Evolutionary conservation across 495 filamentous ascomycete genomes (phyloP).

Genomic region (Hyaloscypha finlandica): DNA sequence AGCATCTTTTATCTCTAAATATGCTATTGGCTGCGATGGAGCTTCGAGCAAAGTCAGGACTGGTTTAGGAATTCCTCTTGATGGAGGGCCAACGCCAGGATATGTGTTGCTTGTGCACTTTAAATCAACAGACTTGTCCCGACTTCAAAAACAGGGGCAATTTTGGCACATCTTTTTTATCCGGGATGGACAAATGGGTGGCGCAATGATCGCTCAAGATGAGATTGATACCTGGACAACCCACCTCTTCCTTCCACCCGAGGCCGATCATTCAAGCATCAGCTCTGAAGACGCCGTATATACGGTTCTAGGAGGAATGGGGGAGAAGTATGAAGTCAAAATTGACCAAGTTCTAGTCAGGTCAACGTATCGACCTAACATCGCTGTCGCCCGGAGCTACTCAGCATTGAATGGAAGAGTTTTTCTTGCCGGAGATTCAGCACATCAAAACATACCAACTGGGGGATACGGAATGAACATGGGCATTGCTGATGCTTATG

Average conservation of each 20-base stretch:
- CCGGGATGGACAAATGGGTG: conserved; percentile 11
- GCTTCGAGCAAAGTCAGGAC: conserved; percentile 30
- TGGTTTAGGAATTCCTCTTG: not conserved
- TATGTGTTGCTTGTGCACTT: conserved; percentile 38
- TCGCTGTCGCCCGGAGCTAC: conserved; percentile 31
- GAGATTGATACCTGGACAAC: conserved; percentile 39
- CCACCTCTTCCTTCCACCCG: conserved; percentile 23
- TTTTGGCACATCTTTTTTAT: conserved; percentile 40
- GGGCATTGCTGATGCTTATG: conserved; percentile 36
- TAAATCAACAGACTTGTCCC: conserved; percentile 33
- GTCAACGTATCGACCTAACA: conserved; percentile 31
- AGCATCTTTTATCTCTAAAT: conserved; percentile 13
- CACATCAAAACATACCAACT: conserved; percentile 20
- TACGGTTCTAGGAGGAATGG: conserved; percentile 31
- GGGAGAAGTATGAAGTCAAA: conserved; percentile 25
- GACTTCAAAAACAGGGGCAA: conserved; percentile 25
- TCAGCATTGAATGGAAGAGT: conserved; percentile 34
- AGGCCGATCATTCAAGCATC: conserved; percentile 7
- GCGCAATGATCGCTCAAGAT: conserved; percentile 37
- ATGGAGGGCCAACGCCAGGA: conserved; percentile 8
- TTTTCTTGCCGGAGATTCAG: conserved; percentile 57
- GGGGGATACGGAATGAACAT: conserved; percentile 41
- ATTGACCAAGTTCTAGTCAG: conserved; percentile 39
- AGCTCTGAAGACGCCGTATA: conserved; percentile 32
- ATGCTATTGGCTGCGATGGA: conserved; percentile 37